Evolutionary conservation across 1,284 basidiomycete species (phyloP).

Genomic region (Malassezia sympodialis): DNA sequence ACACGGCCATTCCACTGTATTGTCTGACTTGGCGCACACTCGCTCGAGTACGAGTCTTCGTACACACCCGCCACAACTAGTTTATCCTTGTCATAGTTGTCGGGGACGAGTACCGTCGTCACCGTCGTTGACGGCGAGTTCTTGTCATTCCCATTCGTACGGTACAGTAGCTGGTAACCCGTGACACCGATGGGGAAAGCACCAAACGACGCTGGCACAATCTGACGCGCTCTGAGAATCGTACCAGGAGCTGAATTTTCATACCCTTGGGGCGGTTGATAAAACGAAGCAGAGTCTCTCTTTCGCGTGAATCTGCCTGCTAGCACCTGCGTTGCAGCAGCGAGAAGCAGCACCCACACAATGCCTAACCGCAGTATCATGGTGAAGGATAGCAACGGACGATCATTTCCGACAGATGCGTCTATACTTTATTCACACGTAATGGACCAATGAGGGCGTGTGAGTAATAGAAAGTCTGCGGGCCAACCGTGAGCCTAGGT

Average conservation of each 20-base stretch:
- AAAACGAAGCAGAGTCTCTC: conserved; percentile 2
- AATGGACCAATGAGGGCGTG: too few relatives aligned
- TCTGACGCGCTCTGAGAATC: conserved; percentile 9
- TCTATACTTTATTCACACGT: too few relatives aligned
- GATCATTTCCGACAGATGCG: too few relatives aligned
- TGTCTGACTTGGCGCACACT: conserved; percentile 29
- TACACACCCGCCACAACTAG: conserved; percentile 27
- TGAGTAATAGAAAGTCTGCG: too few relatives aligned
- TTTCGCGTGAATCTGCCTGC: not conserved
- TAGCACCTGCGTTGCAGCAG: not conserved
- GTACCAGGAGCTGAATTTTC: conserved; percentile 3
- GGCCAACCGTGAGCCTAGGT: too few relatives aligned
- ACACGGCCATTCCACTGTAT: conserved; percentile 14
- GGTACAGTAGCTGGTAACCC: conserved; percentile 17
- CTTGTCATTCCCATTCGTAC: not conserved
- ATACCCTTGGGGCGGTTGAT: conserved; percentile 6
- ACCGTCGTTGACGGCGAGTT: conserved; percentile 14
- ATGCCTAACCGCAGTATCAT: not conserved
- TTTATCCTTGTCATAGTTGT: conserved; percentile 24
- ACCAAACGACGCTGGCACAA: not conserved
- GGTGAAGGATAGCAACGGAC: too few relatives aligned
- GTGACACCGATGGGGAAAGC: not conserved
- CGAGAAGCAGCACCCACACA: not conserved
- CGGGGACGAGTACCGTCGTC: conserved; percentile 27
- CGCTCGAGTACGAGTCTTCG: conserved; percentile 24